Base-by-base conservation (phyloP, 129 eudicot species). In the Saussurea involucrata region DNA sequence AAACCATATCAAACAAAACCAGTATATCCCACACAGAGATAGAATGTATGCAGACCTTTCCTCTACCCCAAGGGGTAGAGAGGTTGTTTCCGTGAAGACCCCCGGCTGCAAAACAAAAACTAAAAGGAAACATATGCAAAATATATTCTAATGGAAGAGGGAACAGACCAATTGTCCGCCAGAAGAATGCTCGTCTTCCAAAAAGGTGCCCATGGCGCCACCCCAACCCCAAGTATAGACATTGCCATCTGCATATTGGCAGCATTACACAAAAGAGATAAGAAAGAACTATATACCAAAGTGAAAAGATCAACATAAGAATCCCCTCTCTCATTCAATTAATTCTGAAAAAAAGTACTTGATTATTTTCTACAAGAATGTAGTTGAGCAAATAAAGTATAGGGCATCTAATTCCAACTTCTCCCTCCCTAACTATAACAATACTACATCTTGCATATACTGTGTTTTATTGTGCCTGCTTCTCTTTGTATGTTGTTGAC, bases 171-270 rank as follows among this genome's bases (percentile, higher is more conserved):
- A 74, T 77, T 95, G 99, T 83, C 99, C 99, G 9, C 96, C 97
- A 61, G 99, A 92, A 73, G 99, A 95, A 78, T 89, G 94, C 8
- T 95, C 99, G 68, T 90, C 99, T 66, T 81, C 97, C 24, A 87
- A 79, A 73, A 95, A 95, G 42, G 99, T 89, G 42, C 99, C 99
- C 76, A 87, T 81, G 36, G 97, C 89, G 67, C 99, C 99, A 79
- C 99, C 96, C 99, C 99, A 95, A 46, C 99, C 99, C 99, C 99
- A 95, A 9, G 97, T 88, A 78, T 87, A 95, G 66, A 95, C 80
- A 76, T 88, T 76, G 66, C 91, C 96, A 63, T 86, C 97, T 95
- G 87, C 18, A 82, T 7, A 32, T 25, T 76, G 69, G 29, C 24
- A 74, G 20, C 64, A 76, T 36, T 37, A 75, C 73, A 66, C 15